Conservation (phyloP, 2,329 filamentous ascomycete species). For the Fusarium euwallaceae region DNA sequence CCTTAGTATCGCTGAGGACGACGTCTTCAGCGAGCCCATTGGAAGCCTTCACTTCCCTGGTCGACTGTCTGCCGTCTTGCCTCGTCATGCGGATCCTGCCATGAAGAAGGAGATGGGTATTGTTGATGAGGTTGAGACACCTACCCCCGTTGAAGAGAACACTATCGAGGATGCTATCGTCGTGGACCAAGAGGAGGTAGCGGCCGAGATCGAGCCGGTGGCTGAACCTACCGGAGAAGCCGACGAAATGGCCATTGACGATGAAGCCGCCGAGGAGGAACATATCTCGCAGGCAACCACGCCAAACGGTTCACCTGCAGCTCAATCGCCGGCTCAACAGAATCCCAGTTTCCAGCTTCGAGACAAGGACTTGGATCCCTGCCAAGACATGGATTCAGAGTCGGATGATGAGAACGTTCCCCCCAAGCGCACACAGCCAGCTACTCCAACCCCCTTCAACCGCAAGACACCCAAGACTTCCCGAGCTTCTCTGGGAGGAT, state of each 20-base stretch:
- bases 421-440: conserved; percentile 50
- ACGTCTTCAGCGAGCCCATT: conserved; percentile 52
- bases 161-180: conserved; percentile 2
- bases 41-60: conserved; percentile 58
- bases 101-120: conserved; percentile 51
- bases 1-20: conserved; percentile 44
- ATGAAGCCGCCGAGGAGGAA: conserved; percentile 24
- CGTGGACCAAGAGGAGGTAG: conserved; percentile 1
- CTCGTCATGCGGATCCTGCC: conserved; percentile 57
- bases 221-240: conserved; percentile 32
- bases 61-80: conserved; percentile 60
- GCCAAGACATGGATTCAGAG: conserved; percentile 62
- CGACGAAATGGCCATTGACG: conserved; percentile 46
- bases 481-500: conserved; percentile 59
- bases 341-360: conserved; percentile 57
- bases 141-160: conserved; percentile 7
- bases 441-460: conserved; percentile 58
- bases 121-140: conserved; percentile 46
- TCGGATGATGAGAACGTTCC: conserved; percentile 65
- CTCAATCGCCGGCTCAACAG: conserved; percentile 33
- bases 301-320: conserved; percentile 7
- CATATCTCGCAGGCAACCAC: conserved; percentile 18
- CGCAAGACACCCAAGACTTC: conserved; percentile 44
- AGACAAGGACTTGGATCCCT: conserved; percentile 61
- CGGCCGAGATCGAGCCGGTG: conserved; percentile 6